A percentile compares a stretch with the other conserved stretches of the same genome.
phyloP scores from a whole-genome alignment of 164 flowering plant species.

The Taxillus chinensis region DNA sequence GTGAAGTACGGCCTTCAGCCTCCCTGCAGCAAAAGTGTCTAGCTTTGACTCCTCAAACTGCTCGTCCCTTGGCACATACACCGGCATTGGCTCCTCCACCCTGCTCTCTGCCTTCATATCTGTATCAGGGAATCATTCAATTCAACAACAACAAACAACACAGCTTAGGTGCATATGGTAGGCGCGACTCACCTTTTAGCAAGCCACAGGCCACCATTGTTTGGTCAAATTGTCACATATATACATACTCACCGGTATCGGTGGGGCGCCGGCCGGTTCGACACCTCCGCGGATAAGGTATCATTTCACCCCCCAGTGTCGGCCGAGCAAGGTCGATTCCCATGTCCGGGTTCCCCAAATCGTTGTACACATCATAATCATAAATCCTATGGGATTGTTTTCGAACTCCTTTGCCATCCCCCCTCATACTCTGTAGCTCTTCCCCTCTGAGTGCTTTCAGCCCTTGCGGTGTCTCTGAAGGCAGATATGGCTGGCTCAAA shows the following conservation, averaged over 20 bases:
- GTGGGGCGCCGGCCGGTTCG: slow-evolving; percentile 83
- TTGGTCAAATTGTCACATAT: background rate
- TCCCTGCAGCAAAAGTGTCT: slow-evolving; percentile 48
- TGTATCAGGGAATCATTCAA: slow-evolving; percentile 13
- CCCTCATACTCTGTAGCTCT: slow-evolving; percentile 68
- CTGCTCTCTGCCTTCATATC: slow-evolving; percentile 65
- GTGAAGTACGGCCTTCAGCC: slow-evolving; percentile 77
- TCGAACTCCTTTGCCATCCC: slow-evolving; percentile 73
- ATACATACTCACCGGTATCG: slow-evolving; percentile 43
- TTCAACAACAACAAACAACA: background rate
- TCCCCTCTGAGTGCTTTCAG: slow-evolving; percentile 61
- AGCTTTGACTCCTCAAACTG: slow-evolving; percentile 83
- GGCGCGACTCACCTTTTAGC: too few relatives aligned
- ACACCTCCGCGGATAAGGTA: slow-evolving; percentile 82
- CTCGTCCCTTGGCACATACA: slow-evolving; percentile 90
- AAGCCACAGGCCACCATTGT: background rate
- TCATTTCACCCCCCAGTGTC: slow-evolving; percentile 52
- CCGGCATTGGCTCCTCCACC: slow-evolving; percentile 85
- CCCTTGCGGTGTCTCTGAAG: slow-evolving; percentile 77
- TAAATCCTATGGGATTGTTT: slow-evolving; percentile 70
- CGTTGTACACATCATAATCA: slow-evolving; percentile 79
- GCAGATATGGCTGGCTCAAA: slow-evolving; percentile 71
- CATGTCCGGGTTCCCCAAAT: slow-evolving; percentile 90
- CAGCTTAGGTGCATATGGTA: background rate
- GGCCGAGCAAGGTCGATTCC: slow-evolving; percentile 60